These are phyloP conservation scores for Blastobotrys serpentis DNA, from an alignment of 1,139 yeast species.

Conservation along the genomic window DNA sequence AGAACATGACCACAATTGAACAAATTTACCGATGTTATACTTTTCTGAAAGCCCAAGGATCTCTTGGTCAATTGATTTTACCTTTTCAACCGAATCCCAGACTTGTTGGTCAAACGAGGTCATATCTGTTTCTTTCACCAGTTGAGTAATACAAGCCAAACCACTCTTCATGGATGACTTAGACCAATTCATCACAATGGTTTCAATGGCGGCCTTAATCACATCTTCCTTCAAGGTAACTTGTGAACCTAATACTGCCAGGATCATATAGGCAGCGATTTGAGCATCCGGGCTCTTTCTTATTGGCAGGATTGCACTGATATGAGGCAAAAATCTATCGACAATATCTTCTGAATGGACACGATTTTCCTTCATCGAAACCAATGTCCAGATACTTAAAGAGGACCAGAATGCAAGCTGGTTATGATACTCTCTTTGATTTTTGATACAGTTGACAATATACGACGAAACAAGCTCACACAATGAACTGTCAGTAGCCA, in stretches of 20 bases:
- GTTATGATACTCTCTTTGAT: conserved; percentile 50
- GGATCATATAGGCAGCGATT: conserved; percentile 76
- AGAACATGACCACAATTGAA: conserved; percentile 33
- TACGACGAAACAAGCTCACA: conserved; percentile 64
- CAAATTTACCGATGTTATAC: conserved; percentile 35
- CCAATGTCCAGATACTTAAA: conserved; percentile 64
- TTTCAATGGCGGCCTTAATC: conserved; percentile 65
- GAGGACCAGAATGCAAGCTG: conserved; percentile 79
- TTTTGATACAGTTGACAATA: conserved; percentile 50
- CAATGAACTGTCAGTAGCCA: conserved; percentile 63
- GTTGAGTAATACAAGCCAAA: conserved; percentile 41
- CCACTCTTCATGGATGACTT: conserved; percentile 38
- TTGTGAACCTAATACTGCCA: conserved; percentile 75
- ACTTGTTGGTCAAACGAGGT: conserved; percentile 26
- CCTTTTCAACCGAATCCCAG: conserved; percentile 28
- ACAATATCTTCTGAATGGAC: conserved; percentile 38
- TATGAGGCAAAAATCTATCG: conserved; percentile 48
- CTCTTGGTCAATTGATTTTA: conserved; percentile 28
- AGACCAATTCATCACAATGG: conserved; percentile 54
- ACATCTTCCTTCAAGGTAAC: conserved; percentile 64
- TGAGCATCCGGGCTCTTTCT: conserved; percentile 58
- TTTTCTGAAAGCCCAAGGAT: conserved; percentile 30
- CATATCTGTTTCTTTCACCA: conserved; percentile 24
- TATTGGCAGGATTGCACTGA: conserved; percentile 36
- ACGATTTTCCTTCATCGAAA: conserved; percentile 45